A percentile compares a stretch with the other conserved stretches of the same genome.
These are phyloP conservation scores for Dendrobium officinale DNA, from an alignment of 106 monocot species.

Conservation along the genomic window DNA sequence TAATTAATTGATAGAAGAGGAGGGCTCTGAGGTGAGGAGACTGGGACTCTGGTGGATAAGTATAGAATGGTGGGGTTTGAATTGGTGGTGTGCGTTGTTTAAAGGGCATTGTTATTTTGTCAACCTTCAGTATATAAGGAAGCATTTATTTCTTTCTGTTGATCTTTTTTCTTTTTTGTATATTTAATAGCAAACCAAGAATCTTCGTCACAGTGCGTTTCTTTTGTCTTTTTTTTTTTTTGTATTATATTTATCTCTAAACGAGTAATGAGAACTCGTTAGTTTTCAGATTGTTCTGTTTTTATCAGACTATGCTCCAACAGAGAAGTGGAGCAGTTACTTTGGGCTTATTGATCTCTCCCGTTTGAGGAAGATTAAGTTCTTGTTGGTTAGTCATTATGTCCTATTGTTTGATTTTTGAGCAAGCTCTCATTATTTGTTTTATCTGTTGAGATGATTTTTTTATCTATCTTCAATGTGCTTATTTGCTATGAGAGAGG, in stretches of 20 bases:
- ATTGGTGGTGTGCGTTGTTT: neutral
- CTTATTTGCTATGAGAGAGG: neutral
- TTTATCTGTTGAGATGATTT: neutral
- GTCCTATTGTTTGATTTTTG: neutral
- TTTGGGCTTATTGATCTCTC: neutral
- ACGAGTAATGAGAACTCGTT: neutral
- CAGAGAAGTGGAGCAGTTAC: neutral
- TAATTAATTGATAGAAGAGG: neutral
- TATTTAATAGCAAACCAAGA: neutral
- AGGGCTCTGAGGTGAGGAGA: neutral
- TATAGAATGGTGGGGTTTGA: neutral
- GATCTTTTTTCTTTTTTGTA: neutral
- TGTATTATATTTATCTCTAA: neutral
- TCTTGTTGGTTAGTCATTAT: neutral
- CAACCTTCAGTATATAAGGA: neutral
- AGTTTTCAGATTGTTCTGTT: neutral
- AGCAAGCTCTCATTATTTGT: neutral
- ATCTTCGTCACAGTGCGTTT: neutral
- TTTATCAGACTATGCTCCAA: too few relatives aligned
- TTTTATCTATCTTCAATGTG: neutral
- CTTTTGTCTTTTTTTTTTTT: neutral
- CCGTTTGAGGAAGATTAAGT: neutral
- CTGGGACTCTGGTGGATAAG: neutral
- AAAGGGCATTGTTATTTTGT: constrained; percentile 1
- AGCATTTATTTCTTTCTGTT: neutral